Conservation (phyloP, 768 basidiomycete genomes). For the Tylopilus felleus region DNA sequence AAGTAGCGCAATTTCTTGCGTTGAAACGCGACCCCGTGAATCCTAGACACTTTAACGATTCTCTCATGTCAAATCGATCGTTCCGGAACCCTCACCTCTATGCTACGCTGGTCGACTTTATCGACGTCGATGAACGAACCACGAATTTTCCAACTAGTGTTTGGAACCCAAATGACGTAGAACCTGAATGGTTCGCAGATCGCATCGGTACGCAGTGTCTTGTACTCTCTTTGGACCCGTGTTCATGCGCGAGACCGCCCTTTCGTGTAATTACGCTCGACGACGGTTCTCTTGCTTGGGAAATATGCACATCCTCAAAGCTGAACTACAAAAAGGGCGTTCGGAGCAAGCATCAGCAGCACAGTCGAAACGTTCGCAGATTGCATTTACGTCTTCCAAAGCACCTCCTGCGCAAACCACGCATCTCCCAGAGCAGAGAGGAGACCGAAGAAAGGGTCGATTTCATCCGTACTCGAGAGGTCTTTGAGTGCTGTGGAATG, state of each 20-base stretch:
- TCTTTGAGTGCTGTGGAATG: slow-evolving; percentile 14
- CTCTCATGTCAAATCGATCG: slow-evolving; percentile 85
- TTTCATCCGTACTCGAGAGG: slow-evolving; percentile 29
- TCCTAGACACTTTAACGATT: slow-evolving; percentile 93
- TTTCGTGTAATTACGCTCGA: slow-evolving; percentile 4
- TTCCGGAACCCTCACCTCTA: slow-evolving; percentile 98
- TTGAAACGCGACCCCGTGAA: slow-evolving; percentile 61
- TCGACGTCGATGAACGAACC: slow-evolving; percentile 84
- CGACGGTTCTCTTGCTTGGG: background rate
- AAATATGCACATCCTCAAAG: slow-evolving; percentile 36
- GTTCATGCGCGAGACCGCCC: slow-evolving; percentile 22
- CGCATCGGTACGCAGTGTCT: slow-evolving; percentile 61
- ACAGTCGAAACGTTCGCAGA: slow-evolving; percentile 58
- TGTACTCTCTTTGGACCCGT: slow-evolving; percentile 19
- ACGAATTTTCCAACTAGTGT: slow-evolving; percentile 72
- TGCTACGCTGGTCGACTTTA: slow-evolving; percentile 90
- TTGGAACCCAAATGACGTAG: slow-evolving; percentile 69
- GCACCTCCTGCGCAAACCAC: slow-evolving; percentile 7
- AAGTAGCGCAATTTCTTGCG: slow-evolving; percentile 72
- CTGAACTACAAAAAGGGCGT: slow-evolving; percentile 58
- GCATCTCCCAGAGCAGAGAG: slow-evolving; percentile 17
- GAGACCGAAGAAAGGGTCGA: slow-evolving; percentile 21
- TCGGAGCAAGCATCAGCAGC: slow-evolving; percentile 56
- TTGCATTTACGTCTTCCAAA: slow-evolving; percentile 52
- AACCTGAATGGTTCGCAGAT: slow-evolving; percentile 71